Evolutionary conservation across 495 filamentous ascomycete species (phyloP), one percentile per base, ranked within the genome.

Genomic region (Penicillium steckii): DNA sequence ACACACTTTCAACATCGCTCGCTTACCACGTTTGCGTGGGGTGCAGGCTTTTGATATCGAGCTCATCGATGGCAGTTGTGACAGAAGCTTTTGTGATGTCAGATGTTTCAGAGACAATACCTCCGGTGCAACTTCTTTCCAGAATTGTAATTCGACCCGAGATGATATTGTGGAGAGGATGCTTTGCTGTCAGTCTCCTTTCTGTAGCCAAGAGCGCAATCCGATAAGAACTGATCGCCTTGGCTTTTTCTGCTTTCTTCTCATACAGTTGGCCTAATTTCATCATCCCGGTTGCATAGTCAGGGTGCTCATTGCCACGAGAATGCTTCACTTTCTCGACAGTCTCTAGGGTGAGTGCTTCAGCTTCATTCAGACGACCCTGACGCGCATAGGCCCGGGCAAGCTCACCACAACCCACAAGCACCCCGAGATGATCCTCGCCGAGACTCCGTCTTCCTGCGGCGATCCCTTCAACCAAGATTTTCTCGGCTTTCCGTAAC

Each of bases 361-460:
- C 27, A 35, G 45, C 30, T 37, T 37, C 45, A 13, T 48, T 18
- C 0, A 35, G 23, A 4, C 29, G 29, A 7, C 17, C 18, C 21
- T 41, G 37, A 2, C 8, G 10, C 8, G 37, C n/a, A 6, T 21
- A 22, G 12, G n/a, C n/a, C 15, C 4, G 1, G 8, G 8, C 37
- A 4, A 40, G 17, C 6, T 10, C 15, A 7, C 4, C 18, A 4
- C 55, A 54, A 2, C 66, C 73, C 9, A 47, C 45, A 0, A 75
- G 56, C 1, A 51, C 59, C 2, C 69, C 72, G 19, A 70, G 24
- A 47, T 77, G 70, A 40, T 68, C 43, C 19, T 57, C 44, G 18
- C 69, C 70, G 1, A 75, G 61, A 45, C 67, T 74, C 1, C 72
- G 58, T 25, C 68, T 59, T 1, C 59, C 72, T 33, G 69, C 56